Percentiles rank a stretch among this genome's conserved stretches.
phyloP scores from a whole-genome alignment of 805 yeast genomes.

The Ogataea wickerhamii region DNA sequence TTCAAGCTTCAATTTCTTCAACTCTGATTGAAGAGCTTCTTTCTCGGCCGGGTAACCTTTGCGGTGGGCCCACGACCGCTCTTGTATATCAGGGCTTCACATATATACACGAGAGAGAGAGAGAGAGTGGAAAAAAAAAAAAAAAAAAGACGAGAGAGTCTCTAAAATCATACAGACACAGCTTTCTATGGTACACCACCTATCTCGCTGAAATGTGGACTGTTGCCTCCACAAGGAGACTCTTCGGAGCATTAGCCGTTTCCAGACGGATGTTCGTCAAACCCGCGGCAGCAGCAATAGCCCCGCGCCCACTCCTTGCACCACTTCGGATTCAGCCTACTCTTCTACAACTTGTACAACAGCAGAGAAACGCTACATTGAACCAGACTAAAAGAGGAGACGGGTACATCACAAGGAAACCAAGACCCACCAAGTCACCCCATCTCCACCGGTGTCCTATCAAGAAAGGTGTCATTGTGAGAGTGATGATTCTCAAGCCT shows the following conservation, averaged over 20 bases:
- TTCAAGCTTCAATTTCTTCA: conserved; percentile 4
- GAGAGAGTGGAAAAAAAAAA: too few relatives aligned
- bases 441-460: conserved; percentile 82
- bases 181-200: too few relatives aligned
- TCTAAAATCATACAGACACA: too few relatives aligned
- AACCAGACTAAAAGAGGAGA: conserved; percentile 74
- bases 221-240: too few relatives aligned
- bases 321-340: conserved; percentile 6
- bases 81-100: too few relatives aligned
- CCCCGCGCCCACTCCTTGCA: too few relatives aligned
- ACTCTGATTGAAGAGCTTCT: conserved; percentile 3
- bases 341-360: conserved; percentile 22
- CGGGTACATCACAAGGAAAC: conserved; percentile 36
- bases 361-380: conserved; percentile 61
- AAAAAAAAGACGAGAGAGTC: too few relatives aligned
- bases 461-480: conserved; percentile 86
- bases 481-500: conserved; percentile 94
- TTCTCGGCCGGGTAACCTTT: conserved; percentile 5
- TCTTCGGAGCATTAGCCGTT: too few relatives aligned
- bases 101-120: too few relatives aligned
- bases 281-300: too few relatives aligned
- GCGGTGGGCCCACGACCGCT: neutral
- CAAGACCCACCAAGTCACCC: conserved; percentile 60
- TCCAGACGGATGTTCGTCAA: too few relatives aligned
- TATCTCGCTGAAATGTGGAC: too few relatives aligned